Conservation (phyloP, 805 yeast species). For the Tetrapisispora nanseiensis region DNA sequence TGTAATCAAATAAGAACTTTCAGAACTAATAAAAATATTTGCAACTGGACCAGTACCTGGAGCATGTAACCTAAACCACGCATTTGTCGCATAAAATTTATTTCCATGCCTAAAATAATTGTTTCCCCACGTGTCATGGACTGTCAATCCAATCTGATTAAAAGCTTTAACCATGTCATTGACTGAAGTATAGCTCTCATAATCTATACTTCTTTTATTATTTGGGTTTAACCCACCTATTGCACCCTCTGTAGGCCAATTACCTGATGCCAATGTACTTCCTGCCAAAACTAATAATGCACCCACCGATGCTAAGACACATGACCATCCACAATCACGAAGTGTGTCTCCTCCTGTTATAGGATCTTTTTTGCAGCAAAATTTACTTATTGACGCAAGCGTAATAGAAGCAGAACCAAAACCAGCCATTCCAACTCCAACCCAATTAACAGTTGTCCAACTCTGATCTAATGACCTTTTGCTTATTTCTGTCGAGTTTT, state of each 20-base stretch:
- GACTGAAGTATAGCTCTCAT: neutral
- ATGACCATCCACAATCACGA: neutral
- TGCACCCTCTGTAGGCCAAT: neutral
- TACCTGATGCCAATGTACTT: neutral
- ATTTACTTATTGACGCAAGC: neutral
- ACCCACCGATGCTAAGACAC: neutral
- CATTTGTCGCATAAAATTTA: neutral
- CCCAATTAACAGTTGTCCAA: neutral
- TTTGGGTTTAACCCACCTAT: neutral
- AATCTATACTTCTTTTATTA: neutral
- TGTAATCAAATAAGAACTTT: neutral
- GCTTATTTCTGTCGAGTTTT: neutral
- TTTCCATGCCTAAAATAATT: neutral
- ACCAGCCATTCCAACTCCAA: neutral
- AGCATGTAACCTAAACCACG: neutral
- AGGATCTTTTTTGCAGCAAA: neutral
- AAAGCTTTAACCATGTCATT: neutral
- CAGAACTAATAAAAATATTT: neutral
- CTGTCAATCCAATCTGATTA: neutral
- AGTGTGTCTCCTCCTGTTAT: neutral
- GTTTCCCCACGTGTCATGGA: neutral
- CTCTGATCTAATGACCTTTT: neutral
- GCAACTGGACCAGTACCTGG: neutral
- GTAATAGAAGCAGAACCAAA: neutral
- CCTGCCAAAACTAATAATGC: neutral